Percentiles rank a stretch among this genome's conserved stretches.
Evolutionary conservation across 495 filamentous ascomycete species (phyloP).

Genomic region (Staphylotrichum longicolle): DNA sequence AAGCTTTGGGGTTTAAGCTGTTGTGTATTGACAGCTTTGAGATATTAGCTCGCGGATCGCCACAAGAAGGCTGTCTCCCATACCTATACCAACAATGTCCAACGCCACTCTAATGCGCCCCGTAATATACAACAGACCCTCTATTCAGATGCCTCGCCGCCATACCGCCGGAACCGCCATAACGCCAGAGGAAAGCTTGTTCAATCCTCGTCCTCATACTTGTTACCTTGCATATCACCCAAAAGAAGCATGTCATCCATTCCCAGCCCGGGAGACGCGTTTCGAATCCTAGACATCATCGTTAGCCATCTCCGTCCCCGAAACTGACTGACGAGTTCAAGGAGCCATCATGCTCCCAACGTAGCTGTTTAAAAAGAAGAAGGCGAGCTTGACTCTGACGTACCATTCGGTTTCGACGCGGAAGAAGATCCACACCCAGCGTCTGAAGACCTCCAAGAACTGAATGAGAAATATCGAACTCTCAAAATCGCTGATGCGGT

Average conservation of each 20-base stretch:
- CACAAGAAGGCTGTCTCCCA: not conserved
- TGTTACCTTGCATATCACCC: constrained; percentile 42
- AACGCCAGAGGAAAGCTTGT: not conserved
- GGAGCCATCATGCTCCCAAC: no score
- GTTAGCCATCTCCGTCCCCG: no score
- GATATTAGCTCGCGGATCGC: constrained; percentile 1
- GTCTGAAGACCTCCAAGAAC: constrained; percentile 75
- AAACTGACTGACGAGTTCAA: no score
- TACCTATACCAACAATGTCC: constrained; percentile 5
- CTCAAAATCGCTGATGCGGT: constrained; percentile 80
- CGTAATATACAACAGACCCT: constrained; percentile 1
- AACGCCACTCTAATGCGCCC: constrained; percentile 17
- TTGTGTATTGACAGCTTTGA: not conserved
- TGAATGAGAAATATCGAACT: constrained; percentile 82
- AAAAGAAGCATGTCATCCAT: constrained; percentile 45
- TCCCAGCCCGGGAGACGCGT: constrained; percentile 36
- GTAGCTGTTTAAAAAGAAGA: no score
- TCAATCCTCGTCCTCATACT: constrained; percentile 44
- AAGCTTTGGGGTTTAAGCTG: not conserved
- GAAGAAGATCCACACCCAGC: constrained; percentile 98
- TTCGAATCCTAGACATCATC: constrained; percentile 45
- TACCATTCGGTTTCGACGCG: constrained; percentile 83
- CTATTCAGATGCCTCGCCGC: not conserved
- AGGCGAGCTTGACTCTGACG: no score
- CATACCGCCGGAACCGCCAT: not conserved